Conservation (phyloP, 2,329 filamentous ascomycete species). For the Byssochlamys sp. region DNA sequence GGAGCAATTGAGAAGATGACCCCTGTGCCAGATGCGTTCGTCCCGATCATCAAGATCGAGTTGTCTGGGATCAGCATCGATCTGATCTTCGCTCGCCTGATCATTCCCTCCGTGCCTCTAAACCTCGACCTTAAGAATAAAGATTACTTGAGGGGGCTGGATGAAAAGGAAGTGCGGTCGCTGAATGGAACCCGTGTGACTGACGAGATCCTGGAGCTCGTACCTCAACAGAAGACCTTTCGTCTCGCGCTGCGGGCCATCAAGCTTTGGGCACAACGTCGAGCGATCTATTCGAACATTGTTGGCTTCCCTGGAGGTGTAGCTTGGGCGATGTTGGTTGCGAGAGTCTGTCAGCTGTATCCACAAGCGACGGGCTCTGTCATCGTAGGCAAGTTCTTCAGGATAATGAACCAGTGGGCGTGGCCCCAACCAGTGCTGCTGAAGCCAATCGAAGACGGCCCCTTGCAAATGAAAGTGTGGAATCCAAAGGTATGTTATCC, state of each 20-base stretch:
- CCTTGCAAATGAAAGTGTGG: constrained; percentile 78
- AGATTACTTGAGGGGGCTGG: constrained; percentile 71
- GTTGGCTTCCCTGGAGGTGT: constrained; percentile 95
- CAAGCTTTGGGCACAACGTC: constrained; percentile 89
- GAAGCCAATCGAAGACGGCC: constrained; percentile 74
- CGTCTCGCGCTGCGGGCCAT: constrained; percentile 79
- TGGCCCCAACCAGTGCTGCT: constrained; percentile 92
- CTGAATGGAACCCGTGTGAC: constrained; percentile 92
- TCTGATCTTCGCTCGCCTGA: constrained; percentile 73
- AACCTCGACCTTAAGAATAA: constrained; percentile 73
- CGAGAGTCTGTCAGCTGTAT: constrained; percentile 89
- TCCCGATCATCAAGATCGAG: constrained; percentile 95
- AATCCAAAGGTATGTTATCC: constrained; percentile 63
- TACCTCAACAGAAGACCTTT: constrained; percentile 84
- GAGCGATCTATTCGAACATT: constrained; percentile 90
- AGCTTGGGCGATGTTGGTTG: constrained; percentile 95
- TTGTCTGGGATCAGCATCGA: constrained; percentile 88
- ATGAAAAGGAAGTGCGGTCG: constrained; percentile 76
- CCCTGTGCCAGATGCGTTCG: constrained; percentile 78
- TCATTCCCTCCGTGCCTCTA: constrained; percentile 61
- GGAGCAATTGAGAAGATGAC: constrained; percentile 78
- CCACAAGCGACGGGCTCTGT: constrained; percentile 82
- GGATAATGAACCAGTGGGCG: constrained; percentile 78
- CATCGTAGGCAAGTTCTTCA: constrained; percentile 88
- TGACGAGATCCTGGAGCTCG: constrained; percentile 77